Base-by-base conservation (phyloP, 2,329 filamentous ascomycete genomes). In the Nothopassalora personata region DNA sequence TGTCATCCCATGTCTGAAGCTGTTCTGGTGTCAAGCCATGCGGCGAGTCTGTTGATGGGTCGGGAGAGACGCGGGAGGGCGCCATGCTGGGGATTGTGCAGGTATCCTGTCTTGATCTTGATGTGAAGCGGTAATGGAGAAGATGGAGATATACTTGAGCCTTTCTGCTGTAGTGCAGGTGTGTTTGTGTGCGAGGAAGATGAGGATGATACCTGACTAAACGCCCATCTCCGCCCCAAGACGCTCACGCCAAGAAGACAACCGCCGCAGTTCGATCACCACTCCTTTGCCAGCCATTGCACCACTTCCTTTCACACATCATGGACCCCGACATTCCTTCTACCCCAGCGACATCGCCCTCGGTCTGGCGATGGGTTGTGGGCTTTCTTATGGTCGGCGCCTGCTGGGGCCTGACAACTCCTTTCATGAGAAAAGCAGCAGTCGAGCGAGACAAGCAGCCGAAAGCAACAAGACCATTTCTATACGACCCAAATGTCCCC, bases 371-470 rank as follows among this genome's bases (percentile, higher is more conserved):
- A 77, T 96, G 94, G 80, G 81, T 94, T 63, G 80, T 93, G 60
- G 90, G 90, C 67, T 97, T 97, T 80, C 81, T 97, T 56, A 85
- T 96, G 54, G 92, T 97, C 66, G 91, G 92, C 55, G 79, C 94
- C 27, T 92, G 91, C 66, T 97, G 93, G 93, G 93, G 92, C 54
- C 85, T 96, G 67, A 96, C 91, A 0, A 96, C 91, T 8, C 79
- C 79, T 10, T 97, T 97, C 78, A 96, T 97, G 80, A 87, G 92
- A 27, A 84, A 85, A 62, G 93, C 93, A 9, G 92, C 93, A 1
- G 82, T 88, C 52, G 82, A 86, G 61, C 60, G 68, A 45, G 69
- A 71, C 30, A 58, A 66, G 23, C 53, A 64, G 66, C 77, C 83
- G 3, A 67, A 83, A 19, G 77, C 87, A 34, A 75, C 80, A 46